These are phyloP conservation scores for Skeletonema menzelii DNA, from an alignment of 108 stramenopile species.

Conservation along the genomic window DNA sequence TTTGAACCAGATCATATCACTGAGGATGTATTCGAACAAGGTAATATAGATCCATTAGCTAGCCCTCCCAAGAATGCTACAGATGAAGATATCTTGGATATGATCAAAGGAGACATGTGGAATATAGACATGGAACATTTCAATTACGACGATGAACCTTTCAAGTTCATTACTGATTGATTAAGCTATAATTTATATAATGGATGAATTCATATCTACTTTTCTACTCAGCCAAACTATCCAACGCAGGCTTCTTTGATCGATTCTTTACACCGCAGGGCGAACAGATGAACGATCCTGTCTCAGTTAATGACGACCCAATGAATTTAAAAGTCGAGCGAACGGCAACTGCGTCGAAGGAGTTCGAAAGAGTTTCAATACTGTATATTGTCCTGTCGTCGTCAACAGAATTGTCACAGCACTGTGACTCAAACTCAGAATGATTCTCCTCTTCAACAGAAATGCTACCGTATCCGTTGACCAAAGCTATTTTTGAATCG, in stretches of 20 bases:
- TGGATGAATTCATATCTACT: not conserved
- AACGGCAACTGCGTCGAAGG: constrained; percentile 58
- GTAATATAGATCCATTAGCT: not conserved
- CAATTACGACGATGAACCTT: constrained; percentile 8
- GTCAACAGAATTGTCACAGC: constrained; percentile 3
- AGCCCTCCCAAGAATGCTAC: not conserved
- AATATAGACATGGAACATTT: not conserved
- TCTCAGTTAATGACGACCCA: constrained; percentile 47
- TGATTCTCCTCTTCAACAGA: constrained; percentile 1
- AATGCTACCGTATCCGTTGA: not conserved
- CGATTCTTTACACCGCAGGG: not conserved
- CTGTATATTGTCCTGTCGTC: constrained; percentile 45
- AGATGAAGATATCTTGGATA: constrained; percentile 17
- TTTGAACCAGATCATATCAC: not conserved
- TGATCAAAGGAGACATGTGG: constrained; percentile 14
- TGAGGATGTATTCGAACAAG: not conserved
- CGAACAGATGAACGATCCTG: constrained; percentile 6
- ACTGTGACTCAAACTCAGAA: not conserved
- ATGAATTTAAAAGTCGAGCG: constrained; percentile 52
- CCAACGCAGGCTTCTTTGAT: not conserved
- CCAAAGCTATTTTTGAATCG: constrained; percentile 14
- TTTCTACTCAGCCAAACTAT: not conserved
- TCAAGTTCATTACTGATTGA: constrained; percentile 3
- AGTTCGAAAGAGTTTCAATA: constrained; percentile 59
- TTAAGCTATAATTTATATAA: not conserved